Conservation (phyloP, 208 protist genomes). For the Leishmania guyanensis region DNA sequence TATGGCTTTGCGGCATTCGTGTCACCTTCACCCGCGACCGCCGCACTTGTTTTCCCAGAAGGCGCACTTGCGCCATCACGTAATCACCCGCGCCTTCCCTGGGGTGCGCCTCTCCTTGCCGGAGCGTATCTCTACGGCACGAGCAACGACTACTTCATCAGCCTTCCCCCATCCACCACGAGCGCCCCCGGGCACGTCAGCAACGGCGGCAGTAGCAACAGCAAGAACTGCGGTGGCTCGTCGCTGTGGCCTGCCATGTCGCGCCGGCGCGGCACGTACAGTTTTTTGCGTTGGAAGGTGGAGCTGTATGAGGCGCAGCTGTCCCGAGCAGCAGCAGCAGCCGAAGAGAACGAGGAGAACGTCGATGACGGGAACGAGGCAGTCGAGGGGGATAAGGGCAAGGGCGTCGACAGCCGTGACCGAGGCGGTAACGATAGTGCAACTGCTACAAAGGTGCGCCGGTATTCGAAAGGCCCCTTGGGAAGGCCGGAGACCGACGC, state of each 20-base stretch:
- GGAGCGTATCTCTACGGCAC: conserved; percentile 61
- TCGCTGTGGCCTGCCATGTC: conserved; percentile 32
- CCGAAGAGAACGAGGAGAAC: not conserved
- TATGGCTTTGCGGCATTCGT: not conserved
- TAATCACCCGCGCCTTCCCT: conserved; percentile 31
- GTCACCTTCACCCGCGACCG: not conserved
- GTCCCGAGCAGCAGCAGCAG: conserved; percentile 9
- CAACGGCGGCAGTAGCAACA: not conserved
- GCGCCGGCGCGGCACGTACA: conserved; percentile 62
- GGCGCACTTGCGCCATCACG: not conserved
- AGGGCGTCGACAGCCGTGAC: not conserved
- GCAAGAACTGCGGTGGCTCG: not conserved
- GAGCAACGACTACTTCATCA: conserved; percentile 75
- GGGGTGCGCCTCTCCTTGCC: conserved; percentile 65
- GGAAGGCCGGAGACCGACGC: not conserved
- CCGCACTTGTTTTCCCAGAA: not conserved
- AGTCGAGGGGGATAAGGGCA: not conserved
- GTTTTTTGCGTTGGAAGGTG: conserved; percentile 77
- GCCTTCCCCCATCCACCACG: conserved; percentile 20
- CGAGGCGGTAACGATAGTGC: not conserved
- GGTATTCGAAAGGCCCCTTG: conserved; percentile 22
- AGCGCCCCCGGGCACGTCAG: conserved; percentile 6
- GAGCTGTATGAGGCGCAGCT: conserved; percentile 62
- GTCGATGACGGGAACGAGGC: not conserved
- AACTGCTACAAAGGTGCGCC: not conserved